phyloP scores from a whole-genome alignment of 1,139 yeast species.

The Sugiyamaella castrensis region DNA sequence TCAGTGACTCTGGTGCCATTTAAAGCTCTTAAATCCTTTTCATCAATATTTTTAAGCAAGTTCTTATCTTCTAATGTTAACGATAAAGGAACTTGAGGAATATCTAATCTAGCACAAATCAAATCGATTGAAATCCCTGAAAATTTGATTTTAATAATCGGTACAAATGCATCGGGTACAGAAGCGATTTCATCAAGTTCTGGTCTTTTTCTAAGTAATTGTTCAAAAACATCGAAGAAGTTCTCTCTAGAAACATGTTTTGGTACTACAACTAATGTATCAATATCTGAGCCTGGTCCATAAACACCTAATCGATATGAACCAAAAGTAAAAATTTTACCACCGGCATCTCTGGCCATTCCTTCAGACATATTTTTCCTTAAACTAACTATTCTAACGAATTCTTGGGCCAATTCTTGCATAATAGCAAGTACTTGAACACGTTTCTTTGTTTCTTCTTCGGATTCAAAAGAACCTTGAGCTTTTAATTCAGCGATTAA shows the following conservation, averaged over 20 bases:
- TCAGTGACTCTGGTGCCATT: constrained; percentile 98
- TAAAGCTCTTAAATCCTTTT: constrained; percentile 78
- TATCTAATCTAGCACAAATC: constrained; percentile 74
- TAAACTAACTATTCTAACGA: constrained; percentile 76
- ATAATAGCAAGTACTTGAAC: constrained; percentile 66
- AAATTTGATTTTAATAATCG: constrained; percentile 85
- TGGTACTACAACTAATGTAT: constrained; percentile 91
- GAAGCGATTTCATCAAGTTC: constrained; percentile 87
- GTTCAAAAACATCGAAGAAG: constrained; percentile 76
- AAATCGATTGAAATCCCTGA: constrained; percentile 89
- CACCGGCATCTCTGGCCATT: constrained; percentile 97
- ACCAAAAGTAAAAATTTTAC: constrained; percentile 92
- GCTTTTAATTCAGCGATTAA: constrained; percentile 73
- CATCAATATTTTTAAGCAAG: constrained; percentile 79
- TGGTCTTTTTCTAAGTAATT: constrained; percentile 60
- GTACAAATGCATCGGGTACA: constrained; percentile 96
- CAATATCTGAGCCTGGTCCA: constrained; percentile 98
- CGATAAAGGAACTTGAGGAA: constrained; percentile 74
- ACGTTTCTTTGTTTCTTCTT: constrained; percentile 72
- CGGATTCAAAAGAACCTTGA: constrained; percentile 89
- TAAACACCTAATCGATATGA: constrained; percentile 93
- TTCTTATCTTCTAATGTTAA: constrained; percentile 81
- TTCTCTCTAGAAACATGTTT: constrained; percentile 90
- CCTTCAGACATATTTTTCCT: constrained; percentile 93
- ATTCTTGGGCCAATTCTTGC: constrained; percentile 72